phyloP scores from a whole-genome alignment of 305 asterid species.

The Stenogyne calaminthoides region DNA sequence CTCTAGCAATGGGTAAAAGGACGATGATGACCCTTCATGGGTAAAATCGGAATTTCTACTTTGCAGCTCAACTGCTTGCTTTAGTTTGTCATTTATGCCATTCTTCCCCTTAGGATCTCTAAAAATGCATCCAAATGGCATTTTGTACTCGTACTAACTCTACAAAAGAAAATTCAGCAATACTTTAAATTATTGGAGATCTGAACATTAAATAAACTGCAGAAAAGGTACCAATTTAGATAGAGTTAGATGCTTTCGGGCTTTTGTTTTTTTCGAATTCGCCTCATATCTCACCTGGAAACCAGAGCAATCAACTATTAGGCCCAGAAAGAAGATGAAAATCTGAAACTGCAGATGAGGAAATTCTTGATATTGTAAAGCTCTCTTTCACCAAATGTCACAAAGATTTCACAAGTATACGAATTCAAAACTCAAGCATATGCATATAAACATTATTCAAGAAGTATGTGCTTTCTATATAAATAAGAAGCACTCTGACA shows the following conservation, averaged over 20 bases:
- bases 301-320: constrained; percentile 3
- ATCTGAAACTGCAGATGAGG: background rate
- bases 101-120: constrained; percentile 39
- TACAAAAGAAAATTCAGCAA: background rate
- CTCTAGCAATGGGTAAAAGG: constrained; percentile 32
- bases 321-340: background rate
- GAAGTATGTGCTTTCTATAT: background rate
- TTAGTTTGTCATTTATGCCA: constrained; percentile 35
- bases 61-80: constrained; percentile 36
- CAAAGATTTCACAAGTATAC: background rate
- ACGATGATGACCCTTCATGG: constrained; percentile 41
- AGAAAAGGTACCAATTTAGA: constrained; percentile 3
- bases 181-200: background rate
- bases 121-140: constrained; percentile 49
- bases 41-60: constrained; percentile 35
- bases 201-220: background rate
- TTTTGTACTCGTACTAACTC: constrained; percentile 27
- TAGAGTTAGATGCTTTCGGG: background rate
- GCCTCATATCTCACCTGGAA: constrained; percentile 23
- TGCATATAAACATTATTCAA: constrained; percentile 1
- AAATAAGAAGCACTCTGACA: background rate
- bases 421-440: constrained; percentile 5
- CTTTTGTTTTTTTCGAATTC: background rate
- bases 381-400: background rate
- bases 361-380: background rate